Conservation (phyloP, 2,329 filamentous ascomycete genomes). For the Penicillium sp. region DNA sequence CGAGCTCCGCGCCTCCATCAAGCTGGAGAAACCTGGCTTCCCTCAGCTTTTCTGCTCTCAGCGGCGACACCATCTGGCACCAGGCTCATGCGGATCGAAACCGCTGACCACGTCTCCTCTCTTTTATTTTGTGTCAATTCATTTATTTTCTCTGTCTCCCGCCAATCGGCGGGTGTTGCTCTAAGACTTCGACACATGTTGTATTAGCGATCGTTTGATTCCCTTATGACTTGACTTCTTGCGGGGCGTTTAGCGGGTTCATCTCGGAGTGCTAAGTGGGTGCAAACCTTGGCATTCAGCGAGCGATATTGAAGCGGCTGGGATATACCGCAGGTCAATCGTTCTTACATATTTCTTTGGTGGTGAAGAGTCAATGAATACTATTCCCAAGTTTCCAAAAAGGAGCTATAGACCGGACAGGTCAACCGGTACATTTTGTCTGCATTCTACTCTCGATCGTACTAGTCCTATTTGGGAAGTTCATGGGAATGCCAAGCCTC, state of each 20-base stretch:
- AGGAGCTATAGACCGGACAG: too few species aligned
- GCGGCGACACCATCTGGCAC: constrained; percentile 48
- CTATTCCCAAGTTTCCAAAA: background rate
- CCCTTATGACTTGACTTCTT: constrained; percentile 17
- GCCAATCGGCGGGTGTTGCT: constrained; percentile 11
- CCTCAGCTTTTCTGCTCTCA: constrained; percentile 46
- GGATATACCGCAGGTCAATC: constrained; percentile 22
- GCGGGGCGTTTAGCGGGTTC: constrained; percentile 29
- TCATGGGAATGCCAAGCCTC: background rate
- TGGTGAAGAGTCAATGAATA: constrained; percentile 5
- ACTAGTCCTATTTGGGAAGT: too few species aligned
- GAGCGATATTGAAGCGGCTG: constrained; percentile 20
- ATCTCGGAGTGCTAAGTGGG: constrained; percentile 18
- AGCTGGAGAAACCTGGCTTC: constrained; percentile 46
- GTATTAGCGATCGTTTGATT: constrained; percentile 35
- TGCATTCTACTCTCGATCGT: too few species aligned
- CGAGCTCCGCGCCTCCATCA: constrained; percentile 34
- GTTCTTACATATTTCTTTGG: constrained; percentile 12
- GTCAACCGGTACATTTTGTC: too few species aligned
- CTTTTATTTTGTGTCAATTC: constrained; percentile 14
- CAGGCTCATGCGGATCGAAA: constrained; percentile 41
- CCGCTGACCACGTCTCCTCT: constrained; percentile 27
- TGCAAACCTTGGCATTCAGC: constrained; percentile 4
- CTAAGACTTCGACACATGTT: constrained; percentile 24
- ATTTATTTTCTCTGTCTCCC: constrained; percentile 7